Percentiles rank a stretch among this genome's conserved stretches.
These are phyloP conservation scores for Candida ortonii DNA, from an alignment of 805 yeast genomes.

Conservation along the genomic window DNA sequence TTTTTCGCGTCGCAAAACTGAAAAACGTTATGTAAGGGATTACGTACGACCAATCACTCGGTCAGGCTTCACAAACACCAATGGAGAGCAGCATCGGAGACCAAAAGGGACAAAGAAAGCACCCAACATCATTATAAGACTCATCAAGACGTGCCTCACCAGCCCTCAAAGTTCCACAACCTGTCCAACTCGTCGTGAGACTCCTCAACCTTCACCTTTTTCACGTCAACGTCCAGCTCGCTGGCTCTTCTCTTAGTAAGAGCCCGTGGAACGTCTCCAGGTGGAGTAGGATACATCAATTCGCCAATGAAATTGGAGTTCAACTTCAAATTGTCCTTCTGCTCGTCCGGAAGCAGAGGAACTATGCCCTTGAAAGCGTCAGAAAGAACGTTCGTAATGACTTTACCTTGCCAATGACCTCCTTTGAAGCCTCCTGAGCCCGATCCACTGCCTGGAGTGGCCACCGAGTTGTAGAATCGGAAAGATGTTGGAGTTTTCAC, in stretches of 20 bases:
- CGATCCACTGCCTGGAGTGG: slow-evolving; percentile 17
- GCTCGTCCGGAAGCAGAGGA: slow-evolving; percentile 23
- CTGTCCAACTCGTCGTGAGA: slow-evolving; percentile 8
- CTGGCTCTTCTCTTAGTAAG: slow-evolving; percentile 10
- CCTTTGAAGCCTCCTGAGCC: slow-evolving; percentile 7
- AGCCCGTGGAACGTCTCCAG: slow-evolving; percentile 27
- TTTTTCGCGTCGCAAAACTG: too few species aligned
- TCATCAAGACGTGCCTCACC: slow-evolving; percentile 20
- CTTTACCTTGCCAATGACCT: slow-evolving; percentile 32
- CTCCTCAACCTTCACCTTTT: slow-evolving; percentile 20
- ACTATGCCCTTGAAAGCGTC: slow-evolving; percentile 47
- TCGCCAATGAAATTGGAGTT: slow-evolving; percentile 16
- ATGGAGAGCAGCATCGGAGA: too few species aligned
- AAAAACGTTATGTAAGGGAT: too few species aligned
- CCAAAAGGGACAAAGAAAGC: too few species aligned
- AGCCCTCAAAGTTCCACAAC: slow-evolving; percentile 31
- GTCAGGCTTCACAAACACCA: too few species aligned
- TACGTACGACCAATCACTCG: too few species aligned
- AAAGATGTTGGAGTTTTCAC: slow-evolving; percentile 41
- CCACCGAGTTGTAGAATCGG: slow-evolving; percentile 27
- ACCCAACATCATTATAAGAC: neutral
- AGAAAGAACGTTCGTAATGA: slow-evolving; percentile 43
- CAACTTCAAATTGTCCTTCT: slow-evolving; percentile 7
- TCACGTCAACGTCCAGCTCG: slow-evolving; percentile 11
- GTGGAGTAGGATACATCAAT: slow-evolving; percentile 36